phyloP scores from a whole-genome alignment of 2,329 filamentous ascomycete genomes.

The Emergomyces orientalis region DNA sequence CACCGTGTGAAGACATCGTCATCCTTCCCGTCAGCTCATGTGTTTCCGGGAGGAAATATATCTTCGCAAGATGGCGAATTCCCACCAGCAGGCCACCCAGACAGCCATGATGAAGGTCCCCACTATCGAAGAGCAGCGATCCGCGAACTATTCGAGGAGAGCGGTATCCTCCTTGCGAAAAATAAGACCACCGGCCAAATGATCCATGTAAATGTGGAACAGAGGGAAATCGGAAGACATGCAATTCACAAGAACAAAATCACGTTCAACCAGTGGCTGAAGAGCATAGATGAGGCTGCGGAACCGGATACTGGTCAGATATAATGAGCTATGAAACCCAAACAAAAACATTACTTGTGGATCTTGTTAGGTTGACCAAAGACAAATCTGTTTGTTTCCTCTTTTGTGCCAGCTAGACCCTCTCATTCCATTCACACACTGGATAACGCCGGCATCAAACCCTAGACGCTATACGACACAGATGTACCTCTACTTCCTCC shows the following conservation, averaged over 20 bases:
- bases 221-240: constrained; percentile 57
- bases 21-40: constrained; percentile 83
- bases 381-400: not conserved
- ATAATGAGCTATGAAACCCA: constrained; percentile 6
- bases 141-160: constrained; percentile 90
- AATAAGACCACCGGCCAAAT: constrained; percentile 38
- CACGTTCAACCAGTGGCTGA: constrained; percentile 58
- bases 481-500: constrained; percentile 92
- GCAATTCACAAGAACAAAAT: constrained; percentile 58
- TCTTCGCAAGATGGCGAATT: constrained; percentile 61
- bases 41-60: constrained; percentile 86
- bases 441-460: constrained; percentile 67
- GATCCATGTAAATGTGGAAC: constrained; percentile 50
- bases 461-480: constrained; percentile 82
- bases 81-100: constrained; percentile 41
- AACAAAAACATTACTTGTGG: not conserved
- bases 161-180: constrained; percentile 69
- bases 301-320: constrained; percentile 49
- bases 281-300: constrained; percentile 27
- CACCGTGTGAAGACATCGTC: constrained; percentile 74
- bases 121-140: constrained; percentile 77
- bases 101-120: constrained; percentile 59
- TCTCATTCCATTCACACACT: constrained; percentile 76
- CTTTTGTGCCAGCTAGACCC: constrained; percentile 20
- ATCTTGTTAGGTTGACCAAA: constrained; percentile 5